Conservation (phyloP, 176 grass and related monocot genomes). For the Carex cristatella region DNA sequence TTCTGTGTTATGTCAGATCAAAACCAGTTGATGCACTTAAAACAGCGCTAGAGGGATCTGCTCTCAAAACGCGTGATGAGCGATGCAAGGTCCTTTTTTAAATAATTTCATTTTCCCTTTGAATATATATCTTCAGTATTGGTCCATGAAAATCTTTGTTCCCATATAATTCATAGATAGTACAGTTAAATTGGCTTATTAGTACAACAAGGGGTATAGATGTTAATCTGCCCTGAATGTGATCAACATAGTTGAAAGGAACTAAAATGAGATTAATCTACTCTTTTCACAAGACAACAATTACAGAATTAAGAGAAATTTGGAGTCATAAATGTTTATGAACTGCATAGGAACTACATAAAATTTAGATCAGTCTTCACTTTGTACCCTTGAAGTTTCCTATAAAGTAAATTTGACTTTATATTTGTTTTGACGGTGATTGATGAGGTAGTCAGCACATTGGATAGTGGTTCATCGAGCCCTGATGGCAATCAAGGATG, state of each 20-base stretch:
- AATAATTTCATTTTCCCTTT: not conserved
- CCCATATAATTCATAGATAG: not conserved
- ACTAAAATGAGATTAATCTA: not conserved
- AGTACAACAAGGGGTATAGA: not conserved
- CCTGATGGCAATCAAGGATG: slow-evolving; percentile 96
- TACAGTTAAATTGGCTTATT: not conserved
- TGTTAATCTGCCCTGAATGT: not conserved
- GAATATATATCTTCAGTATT: not conserved
- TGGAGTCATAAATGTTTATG: not conserved
- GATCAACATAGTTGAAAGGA: not conserved
- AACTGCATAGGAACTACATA: not conserved
- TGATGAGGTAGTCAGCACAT: slow-evolving; percentile 57
- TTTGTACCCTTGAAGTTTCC: not conserved
- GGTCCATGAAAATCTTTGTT: not conserved
- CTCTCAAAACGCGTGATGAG: slow-evolving; percentile 92
- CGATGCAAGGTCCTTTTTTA: slow-evolving; percentile 67
- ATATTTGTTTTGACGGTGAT: not conserved
- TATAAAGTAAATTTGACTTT: not conserved
- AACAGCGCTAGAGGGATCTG: slow-evolving; percentile 84
- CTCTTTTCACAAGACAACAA: not conserved
- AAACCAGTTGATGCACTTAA: slow-evolving; percentile 93
- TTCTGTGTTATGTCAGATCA: slow-evolving; percentile 44
- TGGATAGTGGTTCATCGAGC: slow-evolving; percentile 99
- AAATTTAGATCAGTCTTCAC: not conserved
- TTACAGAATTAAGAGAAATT: not conserved